These are phyloP conservation scores for Claviceps digitariae DNA, from an alignment of 2,329 filamentous ascomycete genomes.

Conservation along the genomic window DNA sequence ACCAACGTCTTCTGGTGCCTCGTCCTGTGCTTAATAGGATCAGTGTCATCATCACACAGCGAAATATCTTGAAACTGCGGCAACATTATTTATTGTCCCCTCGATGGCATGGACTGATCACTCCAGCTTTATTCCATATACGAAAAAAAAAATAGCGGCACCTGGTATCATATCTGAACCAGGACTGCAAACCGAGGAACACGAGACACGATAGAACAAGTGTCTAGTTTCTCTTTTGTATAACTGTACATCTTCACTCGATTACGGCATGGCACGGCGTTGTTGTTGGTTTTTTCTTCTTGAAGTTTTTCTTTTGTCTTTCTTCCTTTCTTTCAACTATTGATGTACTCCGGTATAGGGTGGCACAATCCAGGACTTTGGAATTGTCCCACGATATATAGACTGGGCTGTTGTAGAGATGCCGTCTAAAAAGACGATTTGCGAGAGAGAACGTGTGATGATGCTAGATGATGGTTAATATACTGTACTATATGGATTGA, in stretches of 20 bases:
- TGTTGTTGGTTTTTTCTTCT: constrained; percentile 2
- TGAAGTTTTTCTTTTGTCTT: neutral
- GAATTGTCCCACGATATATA: neutral
- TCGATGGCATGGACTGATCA: neutral
- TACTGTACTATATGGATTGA: constrained; percentile 8
- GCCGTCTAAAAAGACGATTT: neutral
- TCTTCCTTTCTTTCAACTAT: neutral
- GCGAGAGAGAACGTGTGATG: neutral
- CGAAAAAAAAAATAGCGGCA: neutral
- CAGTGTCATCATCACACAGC: neutral
- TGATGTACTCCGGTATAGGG: neutral
- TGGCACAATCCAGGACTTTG: constrained; percentile 11
- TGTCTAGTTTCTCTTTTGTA: constrained; percentile 15
- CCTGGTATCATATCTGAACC: neutral
- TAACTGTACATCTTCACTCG: constrained; percentile 39
- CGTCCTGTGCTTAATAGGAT: neutral
- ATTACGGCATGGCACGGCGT: constrained; percentile 37
- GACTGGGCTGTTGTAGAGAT: neutral
- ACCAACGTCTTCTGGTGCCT: neutral
- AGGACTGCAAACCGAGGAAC: neutral
- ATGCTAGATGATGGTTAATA: constrained; percentile 1
- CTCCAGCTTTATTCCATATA: neutral
- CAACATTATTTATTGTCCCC: neutral
- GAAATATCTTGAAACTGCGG: neutral
- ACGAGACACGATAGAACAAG: neutral